Conservation (phyloP, 768 basidiomycete species). For the Kondoa subrosea region DNA sequence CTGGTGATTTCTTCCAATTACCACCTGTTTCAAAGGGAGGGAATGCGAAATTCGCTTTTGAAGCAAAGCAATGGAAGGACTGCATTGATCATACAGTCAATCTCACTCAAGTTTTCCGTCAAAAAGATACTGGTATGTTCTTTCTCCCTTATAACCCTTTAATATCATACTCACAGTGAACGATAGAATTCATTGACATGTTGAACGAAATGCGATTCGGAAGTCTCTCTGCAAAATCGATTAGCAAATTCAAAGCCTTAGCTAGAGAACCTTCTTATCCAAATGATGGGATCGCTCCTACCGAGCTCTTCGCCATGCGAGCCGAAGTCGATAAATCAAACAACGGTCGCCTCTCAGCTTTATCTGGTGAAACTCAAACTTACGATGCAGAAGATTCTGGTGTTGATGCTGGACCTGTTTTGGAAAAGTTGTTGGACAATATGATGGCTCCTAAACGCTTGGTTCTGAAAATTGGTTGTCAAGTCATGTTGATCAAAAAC, state of each 20-base stretch:
- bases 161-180: neutral
- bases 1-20: slow-evolving; percentile 36
- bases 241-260: slow-evolving; percentile 53
- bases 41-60: slow-evolving; percentile 76
- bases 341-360: slow-evolving; percentile 44
- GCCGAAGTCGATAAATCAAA: slow-evolving; percentile 86
- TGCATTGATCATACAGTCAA: slow-evolving; percentile 70
- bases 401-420: slow-evolving; percentile 34
- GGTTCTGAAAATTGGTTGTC: slow-evolving; percentile 58
- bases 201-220: slow-evolving; percentile 98
- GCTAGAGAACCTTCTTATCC: slow-evolving; percentile 49
- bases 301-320: slow-evolving; percentile 81
- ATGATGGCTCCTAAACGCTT: slow-evolving; percentile 70
- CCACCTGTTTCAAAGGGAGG: slow-evolving; percentile 34
- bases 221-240: slow-evolving; percentile 45
- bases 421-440: slow-evolving; percentile 64
- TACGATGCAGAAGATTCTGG: slow-evolving; percentile 51
- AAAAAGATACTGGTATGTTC: slow-evolving; percentile 64
- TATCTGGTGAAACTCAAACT: slow-evolving; percentile 41
- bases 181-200: slow-evolving; percentile 70
- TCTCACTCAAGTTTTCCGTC: slow-evolving; percentile 85
- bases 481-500: slow-evolving; percentile 93
- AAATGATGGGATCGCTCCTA: slow-evolving; percentile 41
- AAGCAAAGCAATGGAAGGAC: slow-evolving; percentile 59
- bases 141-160: neutral